phyloP scores from a whole-genome alignment of 768 basidiomycete species.

The Macrocybe gigantea region DNA sequence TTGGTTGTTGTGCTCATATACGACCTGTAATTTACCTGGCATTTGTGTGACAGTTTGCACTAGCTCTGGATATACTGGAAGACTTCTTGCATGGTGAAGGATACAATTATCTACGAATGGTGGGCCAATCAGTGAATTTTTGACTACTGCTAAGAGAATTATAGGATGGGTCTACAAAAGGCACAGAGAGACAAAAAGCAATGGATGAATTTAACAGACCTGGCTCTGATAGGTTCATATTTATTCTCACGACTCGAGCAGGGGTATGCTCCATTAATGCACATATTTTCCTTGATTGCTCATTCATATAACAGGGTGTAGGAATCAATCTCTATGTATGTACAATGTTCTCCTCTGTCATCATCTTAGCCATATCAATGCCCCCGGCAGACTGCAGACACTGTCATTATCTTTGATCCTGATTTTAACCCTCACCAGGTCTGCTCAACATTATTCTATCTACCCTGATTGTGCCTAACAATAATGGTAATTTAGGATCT shows the following conservation, averaged over 20 bases:
- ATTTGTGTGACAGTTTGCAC: constrained; percentile 60
- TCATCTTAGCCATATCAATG: constrained; percentile 12
- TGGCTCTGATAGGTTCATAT: constrained; percentile 85
- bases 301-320: constrained; percentile 47
- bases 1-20: constrained; percentile 21
- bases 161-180: constrained; percentile 88
- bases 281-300: background rate
- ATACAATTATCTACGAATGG: constrained; percentile 72
- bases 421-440: constrained; percentile 99
- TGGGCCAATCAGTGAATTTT: constrained; percentile 21
- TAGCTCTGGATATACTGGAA: constrained; percentile 82
- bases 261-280: constrained; percentile 40
- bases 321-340: constrained; percentile 76
- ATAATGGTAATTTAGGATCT: constrained; percentile 49
- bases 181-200: constrained; percentile 79
- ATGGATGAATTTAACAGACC: constrained; percentile 95
- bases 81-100: constrained; percentile 85
- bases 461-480: background rate
- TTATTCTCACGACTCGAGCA: constrained; percentile 86
- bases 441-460: constrained; percentile 11
- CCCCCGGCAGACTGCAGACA: constrained; percentile 75
- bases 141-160: constrained; percentile 2
- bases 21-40: background rate
- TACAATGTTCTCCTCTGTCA: background rate
- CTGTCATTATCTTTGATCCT: constrained; percentile 89